These are phyloP conservation scores for Takashimella tepidaria DNA, from an alignment of 1,284 basidiomycete species.

Conservation along the genomic window DNA sequence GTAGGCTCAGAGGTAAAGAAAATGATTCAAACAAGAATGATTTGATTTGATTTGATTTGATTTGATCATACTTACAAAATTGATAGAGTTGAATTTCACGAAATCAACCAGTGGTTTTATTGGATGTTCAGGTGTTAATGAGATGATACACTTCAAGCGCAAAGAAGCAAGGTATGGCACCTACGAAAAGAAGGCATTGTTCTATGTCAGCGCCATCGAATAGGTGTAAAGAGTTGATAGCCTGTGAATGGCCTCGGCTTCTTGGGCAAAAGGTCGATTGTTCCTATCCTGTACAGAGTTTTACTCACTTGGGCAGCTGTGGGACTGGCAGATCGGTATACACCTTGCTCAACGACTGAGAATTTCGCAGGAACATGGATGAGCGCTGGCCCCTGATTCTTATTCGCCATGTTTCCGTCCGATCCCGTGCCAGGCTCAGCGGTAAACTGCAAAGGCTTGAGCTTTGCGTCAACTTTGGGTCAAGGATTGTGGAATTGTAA, in stretches of 20 bases:
- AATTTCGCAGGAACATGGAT: conserved; percentile 40
- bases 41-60: too few relatives aligned
- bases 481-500: too few relatives aligned
- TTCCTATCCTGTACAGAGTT: not conserved
- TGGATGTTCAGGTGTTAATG: conserved; percentile 43
- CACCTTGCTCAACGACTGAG: conserved; percentile 40
- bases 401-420: conserved; percentile 29
- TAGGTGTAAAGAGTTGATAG: too few relatives aligned
- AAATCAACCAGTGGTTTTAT: conserved; percentile 33
- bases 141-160: conserved; percentile 38
- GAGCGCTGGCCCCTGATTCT: conserved; percentile 25
- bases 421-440: too few relatives aligned
- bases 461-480: too few relatives aligned
- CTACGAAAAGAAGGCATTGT: conserved; percentile 11
- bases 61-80: conserved; percentile 34
- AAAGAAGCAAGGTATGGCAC: conserved; percentile 39
- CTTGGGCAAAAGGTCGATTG: not conserved
- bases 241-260: too few relatives aligned
- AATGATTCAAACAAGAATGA: too few relatives aligned
- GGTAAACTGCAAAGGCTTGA: too few relatives aligned
- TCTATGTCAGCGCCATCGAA: not conserved
- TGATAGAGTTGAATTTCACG: conserved; percentile 20
- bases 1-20: not conserved
- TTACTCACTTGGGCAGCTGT: conserved; percentile 34
- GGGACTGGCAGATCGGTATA: conserved; percentile 41